These are phyloP conservation scores for Helicocarpus griseus DNA, from an alignment of 2,329 filamentous ascomycete genomes.

Conservation along the genomic window DNA sequence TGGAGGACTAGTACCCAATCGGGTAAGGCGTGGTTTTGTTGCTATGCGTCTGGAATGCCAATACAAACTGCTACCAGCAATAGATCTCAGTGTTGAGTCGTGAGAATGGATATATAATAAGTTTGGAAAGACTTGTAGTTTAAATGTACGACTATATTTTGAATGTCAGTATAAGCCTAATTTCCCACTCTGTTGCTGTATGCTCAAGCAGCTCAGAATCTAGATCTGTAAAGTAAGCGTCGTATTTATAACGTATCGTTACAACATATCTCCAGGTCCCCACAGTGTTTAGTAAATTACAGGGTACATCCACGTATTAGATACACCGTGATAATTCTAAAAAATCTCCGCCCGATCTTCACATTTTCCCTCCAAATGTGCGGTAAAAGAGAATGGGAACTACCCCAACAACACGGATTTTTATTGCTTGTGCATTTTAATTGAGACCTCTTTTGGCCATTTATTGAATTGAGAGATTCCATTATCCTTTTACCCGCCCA, in stretches of 20 bases:
- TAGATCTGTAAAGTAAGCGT: too few relatives aligned
- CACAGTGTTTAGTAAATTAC: background rate
- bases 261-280: background rate
- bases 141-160: background rate
- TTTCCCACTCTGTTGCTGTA: too few relatives aligned
- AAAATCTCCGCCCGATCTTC: background rate
- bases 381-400: background rate
- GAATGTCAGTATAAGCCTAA: too few relatives aligned
- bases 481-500: background rate
- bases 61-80: background rate
- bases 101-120: background rate
- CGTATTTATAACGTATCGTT: background rate
- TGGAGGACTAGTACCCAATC: constrained; percentile 1
- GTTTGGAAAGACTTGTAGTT: background rate
- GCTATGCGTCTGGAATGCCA: background rate
- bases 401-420: background rate
- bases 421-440: background rate
- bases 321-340: background rate
- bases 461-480: background rate
- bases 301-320: background rate
- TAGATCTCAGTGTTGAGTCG: background rate
- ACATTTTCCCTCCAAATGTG: background rate
- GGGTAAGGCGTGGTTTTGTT: background rate
- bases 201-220: too few relatives aligned
- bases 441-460: background rate